Base-by-base conservation (phyloP, 2,329 filamentous ascomycete species). In the Pezicula neosporulosa region DNA sequence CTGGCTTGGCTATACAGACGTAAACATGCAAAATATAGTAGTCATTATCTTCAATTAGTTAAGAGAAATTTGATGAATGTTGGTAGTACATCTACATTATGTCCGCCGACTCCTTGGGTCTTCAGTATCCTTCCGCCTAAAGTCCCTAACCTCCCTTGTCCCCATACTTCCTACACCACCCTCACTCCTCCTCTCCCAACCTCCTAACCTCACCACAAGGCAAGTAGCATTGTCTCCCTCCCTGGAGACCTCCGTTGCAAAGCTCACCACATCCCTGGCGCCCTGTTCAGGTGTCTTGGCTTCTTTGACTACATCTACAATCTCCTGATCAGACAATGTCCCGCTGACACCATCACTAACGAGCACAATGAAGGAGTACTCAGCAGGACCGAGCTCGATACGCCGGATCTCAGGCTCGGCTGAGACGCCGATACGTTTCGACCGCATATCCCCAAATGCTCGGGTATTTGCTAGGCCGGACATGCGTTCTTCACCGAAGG, bases 401-500 rank as follows among this genome's bases (percentile, higher is more conserved):
- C 88, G 84, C 1, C 82, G 83, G 54, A 97, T 83, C 65, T 97
- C 92, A 0, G 94, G 94, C 70, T 99, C 94, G 1, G 94, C 94
- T 4, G 87, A 92, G 12, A 99, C 93, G 27, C 94, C 94, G 48
- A 97, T 86, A 48, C 93, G 87, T 72, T 99, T 99, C 51, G 85
- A 89, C 33, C 81, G 81, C 72, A 97, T 90, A 72, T 99, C 94
- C 24, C 94, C 94, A 66, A 99, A 97, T 4, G 94, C 81, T 28
- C 94, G 88, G 30, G 90, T 95, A 72, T 99, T 99, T 60, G 94
- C 94, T 0, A 99, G 79, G 0, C 94, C 93, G 13, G 86, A 86
- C 69, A 99, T 94, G 60, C 94, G 90, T 71, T 97, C 92, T 72
- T 99, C 94, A 65, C 94, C 94, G 68, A 99, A 99, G 33, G 90